Evolutionary conservation across 2,329 filamentous ascomycete species (phyloP), one percentile per base, ranked within the genome.

Genomic region (Rhexocercosporidium sp.): DNA sequence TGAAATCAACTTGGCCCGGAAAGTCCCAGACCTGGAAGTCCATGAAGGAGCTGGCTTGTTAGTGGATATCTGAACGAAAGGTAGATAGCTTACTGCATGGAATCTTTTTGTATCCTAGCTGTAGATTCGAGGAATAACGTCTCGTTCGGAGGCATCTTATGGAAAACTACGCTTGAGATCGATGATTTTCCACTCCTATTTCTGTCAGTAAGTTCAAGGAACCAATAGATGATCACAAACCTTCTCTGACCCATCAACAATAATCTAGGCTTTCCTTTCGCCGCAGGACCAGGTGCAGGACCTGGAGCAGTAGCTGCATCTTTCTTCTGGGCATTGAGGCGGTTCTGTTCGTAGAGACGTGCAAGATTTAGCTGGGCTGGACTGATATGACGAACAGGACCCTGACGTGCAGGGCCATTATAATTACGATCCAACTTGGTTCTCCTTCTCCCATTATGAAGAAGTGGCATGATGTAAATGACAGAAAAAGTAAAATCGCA

Each of bases 21-120:
- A 99, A 94, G 78, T 99, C 96, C 92, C 94, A 97, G 57, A 97
- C 93, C 81, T 98, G 95, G 73, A 98, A 97, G 78, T 98, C 95
- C 94, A 98, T 97, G 78, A 99, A 98, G 3, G 96, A 98, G 73
- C 94, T 97, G 51, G 7, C 27, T 29, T 37, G 41, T 73, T 41
- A 74, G 69, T 39, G 18, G 53, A 37, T n/a, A 56, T 54, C 27
- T 65, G 18, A 31, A 20, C 18, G 20, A 49, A 41, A 22, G 6
- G 41, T 3, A 25, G 18, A 34, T 31, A 4, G 83, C 93, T 81
- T 80, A 97, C 94, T 96, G 93, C 85, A 98, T 94, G 3, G 92
- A 93, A 74, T 97, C 94, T 77, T 97, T 97, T 77, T 97, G 94
- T 70, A 98, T 96, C 37, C 92, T 88, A 11, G 94, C 94, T 3